phyloP scores from a whole-genome alignment of 306 rosid genomes.

The Cucurbita pepo region DNA sequence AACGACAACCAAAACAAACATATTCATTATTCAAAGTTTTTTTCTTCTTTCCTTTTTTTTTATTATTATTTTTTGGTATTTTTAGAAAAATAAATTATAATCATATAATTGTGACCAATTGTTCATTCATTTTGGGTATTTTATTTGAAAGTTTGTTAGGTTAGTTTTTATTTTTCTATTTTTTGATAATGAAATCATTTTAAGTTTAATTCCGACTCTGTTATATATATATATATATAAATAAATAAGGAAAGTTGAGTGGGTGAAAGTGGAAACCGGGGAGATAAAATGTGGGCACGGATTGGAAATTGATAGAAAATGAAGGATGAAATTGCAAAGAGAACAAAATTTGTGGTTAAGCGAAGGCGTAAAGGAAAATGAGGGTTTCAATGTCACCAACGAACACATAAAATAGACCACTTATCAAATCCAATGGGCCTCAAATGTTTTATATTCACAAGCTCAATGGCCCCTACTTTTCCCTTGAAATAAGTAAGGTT shows the following conservation, averaged over 20 bases:
- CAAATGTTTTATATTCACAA: not conserved
- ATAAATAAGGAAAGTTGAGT: not conserved
- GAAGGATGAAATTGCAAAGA: not conserved
- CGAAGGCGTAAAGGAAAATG: not conserved
- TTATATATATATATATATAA: too few species aligned
- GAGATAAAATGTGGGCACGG: not conserved
- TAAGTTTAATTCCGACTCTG: too few species aligned
- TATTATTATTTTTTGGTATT: too few species aligned
- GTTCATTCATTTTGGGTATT: too few species aligned
- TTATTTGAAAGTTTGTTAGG: too few species aligned
- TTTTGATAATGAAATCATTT: too few species aligned
- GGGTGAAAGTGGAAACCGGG: not conserved
- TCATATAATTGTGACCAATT: too few species aligned
- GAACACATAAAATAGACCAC: not conserved
- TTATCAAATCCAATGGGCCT: not conserved
- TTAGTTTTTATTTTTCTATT: too few species aligned
- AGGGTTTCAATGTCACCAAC: not conserved
- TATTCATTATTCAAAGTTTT: not conserved
- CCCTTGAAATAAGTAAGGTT: not conserved
- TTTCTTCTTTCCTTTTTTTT: not conserved
- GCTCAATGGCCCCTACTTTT: not conserved
- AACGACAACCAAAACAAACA: not conserved
- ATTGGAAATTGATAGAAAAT: not conserved
- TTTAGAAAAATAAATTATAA: too few species aligned
- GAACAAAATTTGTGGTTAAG: not conserved